A percentile compares a stretch with the other conserved stretches of the same genome.
These are phyloP conservation scores for Fusarium sp. DNA, from an alignment of 2,329 filamentous ascomycete species.

Conservation along the genomic window DNA sequence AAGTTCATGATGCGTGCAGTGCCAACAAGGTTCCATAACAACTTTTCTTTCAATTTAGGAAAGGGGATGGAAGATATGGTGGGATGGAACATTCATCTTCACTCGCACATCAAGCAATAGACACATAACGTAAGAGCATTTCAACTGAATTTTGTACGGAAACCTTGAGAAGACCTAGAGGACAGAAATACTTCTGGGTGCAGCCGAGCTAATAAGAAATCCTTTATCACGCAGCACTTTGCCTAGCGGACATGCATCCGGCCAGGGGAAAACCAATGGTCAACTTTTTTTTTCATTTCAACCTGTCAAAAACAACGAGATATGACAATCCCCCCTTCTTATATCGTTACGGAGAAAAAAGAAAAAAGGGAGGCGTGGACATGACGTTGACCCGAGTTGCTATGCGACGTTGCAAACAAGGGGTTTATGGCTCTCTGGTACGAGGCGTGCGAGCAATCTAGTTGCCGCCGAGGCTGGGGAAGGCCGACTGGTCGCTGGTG, in stretches of 20 bases:
- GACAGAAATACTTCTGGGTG: conserved; percentile 48
- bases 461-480: conserved; percentile 73
- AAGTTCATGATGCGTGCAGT: background rate
- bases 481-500: conserved; percentile 70
- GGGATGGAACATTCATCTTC: background rate
- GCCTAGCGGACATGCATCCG: conserved; percentile 38
- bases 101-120: conserved; percentile 4
- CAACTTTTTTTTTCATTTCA: conserved; percentile 51
- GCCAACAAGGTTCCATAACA: background rate
- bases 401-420: conserved; percentile 35
- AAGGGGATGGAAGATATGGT: too few relatives aligned
- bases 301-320: conserved; percentile 54
- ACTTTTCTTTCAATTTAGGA: background rate
- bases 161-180: conserved; percentile 52
- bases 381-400: conserved; percentile 46
- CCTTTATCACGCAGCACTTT: conserved; percentile 38
- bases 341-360: conserved; percentile 24
- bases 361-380: conserved; percentile 34
- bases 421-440: conserved; percentile 36
- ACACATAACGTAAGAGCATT: conserved; percentile 42
- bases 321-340: conserved; percentile 41
- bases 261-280: conserved; percentile 50
- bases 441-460: conserved; percentile 52
- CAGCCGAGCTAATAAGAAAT: conserved; percentile 47
- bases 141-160: conserved; percentile 52